phyloP scores from a whole-genome alignment of 208 protist genomes.

The Wallacemonas rigidus region DNA sequence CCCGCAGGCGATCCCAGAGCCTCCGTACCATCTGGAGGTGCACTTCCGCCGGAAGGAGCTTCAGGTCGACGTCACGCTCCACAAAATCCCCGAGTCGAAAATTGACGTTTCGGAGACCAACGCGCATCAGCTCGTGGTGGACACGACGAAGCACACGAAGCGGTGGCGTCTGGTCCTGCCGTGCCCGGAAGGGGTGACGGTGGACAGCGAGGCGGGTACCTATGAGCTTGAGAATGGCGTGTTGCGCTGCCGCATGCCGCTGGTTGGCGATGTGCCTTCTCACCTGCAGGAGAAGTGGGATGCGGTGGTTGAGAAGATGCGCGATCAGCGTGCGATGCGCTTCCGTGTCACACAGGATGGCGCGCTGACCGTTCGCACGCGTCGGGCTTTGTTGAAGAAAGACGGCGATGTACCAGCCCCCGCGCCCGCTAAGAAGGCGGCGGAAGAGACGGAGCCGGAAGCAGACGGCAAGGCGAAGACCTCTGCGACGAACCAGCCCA shows the following conservation, averaged over 20 bases:
- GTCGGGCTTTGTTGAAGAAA: slow-evolving; percentile 61
- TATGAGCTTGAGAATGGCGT: slow-evolving; percentile 71
- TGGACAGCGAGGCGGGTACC: slow-evolving; percentile 41
- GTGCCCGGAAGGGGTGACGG: slow-evolving; percentile 66
- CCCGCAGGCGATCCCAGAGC: slow-evolving; percentile 35
- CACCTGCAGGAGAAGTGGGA: slow-evolving; percentile 50
- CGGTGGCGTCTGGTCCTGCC: slow-evolving; percentile 80
- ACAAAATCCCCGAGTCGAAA: slow-evolving; percentile 72
- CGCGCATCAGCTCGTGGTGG: slow-evolving; percentile 53
- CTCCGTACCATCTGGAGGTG: slow-evolving; percentile 67
- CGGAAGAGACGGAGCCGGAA: slow-evolving; percentile 1
- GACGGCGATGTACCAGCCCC: slow-evolving; percentile 24
- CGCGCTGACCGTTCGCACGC: slow-evolving; percentile 75
- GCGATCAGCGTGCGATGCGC: slow-evolving; percentile 63
- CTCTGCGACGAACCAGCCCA: slow-evolving; percentile 22
- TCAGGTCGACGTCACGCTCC: slow-evolving; percentile 75
- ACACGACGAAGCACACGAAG: slow-evolving; percentile 77
- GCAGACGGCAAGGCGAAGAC: slow-evolving; percentile 21
- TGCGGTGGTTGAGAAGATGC: slow-evolving; percentile 53
- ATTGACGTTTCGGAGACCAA: slow-evolving; percentile 77
- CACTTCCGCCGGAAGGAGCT: slow-evolving; percentile 85
- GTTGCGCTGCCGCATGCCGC: slow-evolving; percentile 68
- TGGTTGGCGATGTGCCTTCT: slow-evolving; percentile 53
- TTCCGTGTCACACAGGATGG: slow-evolving; percentile 75
- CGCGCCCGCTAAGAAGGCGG: not conserved